phyloP scores from a whole-genome alignment of 305 asterid genomes.

The Fraxinus sp. region DNA sequence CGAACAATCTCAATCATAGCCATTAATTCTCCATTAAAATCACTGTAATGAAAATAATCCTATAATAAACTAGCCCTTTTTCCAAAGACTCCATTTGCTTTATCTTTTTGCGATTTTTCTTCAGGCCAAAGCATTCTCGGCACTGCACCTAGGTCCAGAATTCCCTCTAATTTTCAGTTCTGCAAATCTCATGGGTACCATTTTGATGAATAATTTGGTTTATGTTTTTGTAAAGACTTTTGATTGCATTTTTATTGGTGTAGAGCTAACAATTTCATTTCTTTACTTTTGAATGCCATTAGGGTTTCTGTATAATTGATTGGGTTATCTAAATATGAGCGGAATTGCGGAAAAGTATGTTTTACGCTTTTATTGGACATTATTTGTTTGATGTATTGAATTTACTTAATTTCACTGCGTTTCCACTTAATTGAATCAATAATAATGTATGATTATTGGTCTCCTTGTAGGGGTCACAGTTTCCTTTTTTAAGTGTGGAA shows the following conservation, averaged over 20 bases:
- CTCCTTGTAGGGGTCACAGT: background rate
- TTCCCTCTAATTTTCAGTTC: constrained; percentile 8
- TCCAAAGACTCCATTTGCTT: constrained; percentile 24
- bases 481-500: background rate
- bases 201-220: background rate
- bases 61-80: constrained; percentile 17
- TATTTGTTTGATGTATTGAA: background rate
- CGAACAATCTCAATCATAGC: background rate
- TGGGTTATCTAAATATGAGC: constrained; percentile 12
- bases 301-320: background rate
- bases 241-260: constrained; percentile 1
- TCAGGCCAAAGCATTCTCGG: constrained; percentile 34
- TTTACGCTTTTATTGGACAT: background rate
- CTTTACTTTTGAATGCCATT: background rate
- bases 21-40: constrained; percentile 15
- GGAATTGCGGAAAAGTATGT: background rate
- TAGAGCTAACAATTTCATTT: background rate
- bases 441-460: background rate
- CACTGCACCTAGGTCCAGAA: constrained; percentile 25
- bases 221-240: background rate
- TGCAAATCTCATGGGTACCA: constrained; percentile 22
- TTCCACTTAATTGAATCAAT: background rate
- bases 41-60: background rate
- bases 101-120: constrained; percentile 22
- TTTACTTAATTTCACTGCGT: background rate